These are phyloP conservation scores for Crocinoboletus sp. DNA, from an alignment of 1,284 basidiomycete genomes.

Conservation along the genomic window DNA sequence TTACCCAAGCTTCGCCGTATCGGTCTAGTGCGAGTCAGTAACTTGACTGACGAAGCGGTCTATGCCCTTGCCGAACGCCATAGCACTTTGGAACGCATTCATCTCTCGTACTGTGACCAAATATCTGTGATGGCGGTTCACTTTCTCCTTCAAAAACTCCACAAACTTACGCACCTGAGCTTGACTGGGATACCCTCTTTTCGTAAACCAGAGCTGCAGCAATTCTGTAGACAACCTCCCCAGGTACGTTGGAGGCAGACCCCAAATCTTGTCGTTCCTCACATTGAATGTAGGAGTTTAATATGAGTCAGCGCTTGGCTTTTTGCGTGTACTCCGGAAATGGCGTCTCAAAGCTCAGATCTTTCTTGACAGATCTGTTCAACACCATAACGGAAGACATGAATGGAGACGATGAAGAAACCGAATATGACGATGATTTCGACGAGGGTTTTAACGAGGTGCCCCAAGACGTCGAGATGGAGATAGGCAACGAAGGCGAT, in stretches of 20 bases:
- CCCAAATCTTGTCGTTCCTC: constrained; percentile 1
- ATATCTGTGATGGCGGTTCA: constrained; percentile 91
- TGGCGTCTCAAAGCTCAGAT: constrained; percentile 81
- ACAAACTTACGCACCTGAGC: constrained; percentile 91
- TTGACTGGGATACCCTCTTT: constrained; percentile 96
- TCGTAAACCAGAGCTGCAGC: constrained; percentile 79
- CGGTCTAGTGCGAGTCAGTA: constrained; percentile 90
- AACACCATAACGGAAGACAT: constrained; percentile 65
- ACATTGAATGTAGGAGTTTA: constrained; percentile 72
- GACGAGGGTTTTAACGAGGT: constrained; percentile 47
- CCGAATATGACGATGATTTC: constrained; percentile 68
- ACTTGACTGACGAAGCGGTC: constrained; percentile 92
- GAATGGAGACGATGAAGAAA: constrained; percentile 62
- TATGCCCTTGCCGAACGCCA: constrained; percentile 81
- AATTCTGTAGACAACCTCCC: constrained; percentile 88
- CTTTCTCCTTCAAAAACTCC: constrained; percentile 83
- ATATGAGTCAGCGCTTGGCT: constrained; percentile 82
- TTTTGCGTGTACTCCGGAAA: constrained; percentile 98
- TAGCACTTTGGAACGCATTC: constrained; percentile 89
- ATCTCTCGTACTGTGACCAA: constrained; percentile 97
- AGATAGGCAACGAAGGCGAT: constrained; percentile 42
- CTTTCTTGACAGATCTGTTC: constrained; percentile 70
- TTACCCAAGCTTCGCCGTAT: constrained; percentile 92
- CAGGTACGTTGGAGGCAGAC: constrained; percentile 47
- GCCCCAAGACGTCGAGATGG: constrained; percentile 49